Evolutionary conservation across 208 protist species (phyloP).

Genomic region (Balamuthia mandrillaris): DNA sequence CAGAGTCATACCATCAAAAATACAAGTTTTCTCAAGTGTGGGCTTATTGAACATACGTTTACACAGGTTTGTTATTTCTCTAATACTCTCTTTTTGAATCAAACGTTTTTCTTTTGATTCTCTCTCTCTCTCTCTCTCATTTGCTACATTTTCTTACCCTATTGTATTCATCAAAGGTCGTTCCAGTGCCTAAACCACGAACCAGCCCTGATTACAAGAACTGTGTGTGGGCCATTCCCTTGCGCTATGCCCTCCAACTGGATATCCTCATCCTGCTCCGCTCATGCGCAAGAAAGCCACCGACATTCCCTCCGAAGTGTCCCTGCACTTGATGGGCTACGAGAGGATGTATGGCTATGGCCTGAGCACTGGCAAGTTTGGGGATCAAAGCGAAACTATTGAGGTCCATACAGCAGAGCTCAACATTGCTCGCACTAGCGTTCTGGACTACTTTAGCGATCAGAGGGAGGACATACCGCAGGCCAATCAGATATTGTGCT

Average conservation of each 20-base stretch:
- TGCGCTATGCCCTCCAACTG: slow-evolving; percentile 53
- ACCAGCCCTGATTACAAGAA: slow-evolving; percentile 50
- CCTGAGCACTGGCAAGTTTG: slow-evolving; percentile 47
- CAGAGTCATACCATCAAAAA: slow-evolving; percentile 56
- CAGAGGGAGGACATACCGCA: slow-evolving; percentile 36
- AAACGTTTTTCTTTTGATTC: not conserved
- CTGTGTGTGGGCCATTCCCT: slow-evolving; percentile 46
- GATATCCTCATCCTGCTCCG: slow-evolving; percentile 49
- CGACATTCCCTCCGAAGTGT: slow-evolving; percentile 54
- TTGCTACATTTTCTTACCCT: not conserved
- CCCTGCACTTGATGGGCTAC: slow-evolving; percentile 62
- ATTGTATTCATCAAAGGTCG: slow-evolving; percentile 1
- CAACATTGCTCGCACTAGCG: slow-evolving; percentile 62
- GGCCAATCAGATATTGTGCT: slow-evolving; percentile 31
- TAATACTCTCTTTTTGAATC: not conserved
- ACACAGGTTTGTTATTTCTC: not conserved
- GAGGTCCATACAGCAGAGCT: slow-evolving; percentile 62
- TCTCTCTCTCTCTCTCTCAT: not conserved
- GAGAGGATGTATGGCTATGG: slow-evolving; percentile 39
- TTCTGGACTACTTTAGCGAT: slow-evolving; percentile 71
- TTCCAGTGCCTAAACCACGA: slow-evolving; percentile 40
- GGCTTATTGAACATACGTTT: slow-evolving; percentile 64
- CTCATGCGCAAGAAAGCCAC: slow-evolving; percentile 54
- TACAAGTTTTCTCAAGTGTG: slow-evolving; percentile 54
- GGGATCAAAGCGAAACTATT: slow-evolving; percentile 57